Percentiles rank a stretch among this genome's conserved stretches.
phyloP scores from a whole-genome alignment of 257 asterid genomes.

The Ballota nigra region DNA sequence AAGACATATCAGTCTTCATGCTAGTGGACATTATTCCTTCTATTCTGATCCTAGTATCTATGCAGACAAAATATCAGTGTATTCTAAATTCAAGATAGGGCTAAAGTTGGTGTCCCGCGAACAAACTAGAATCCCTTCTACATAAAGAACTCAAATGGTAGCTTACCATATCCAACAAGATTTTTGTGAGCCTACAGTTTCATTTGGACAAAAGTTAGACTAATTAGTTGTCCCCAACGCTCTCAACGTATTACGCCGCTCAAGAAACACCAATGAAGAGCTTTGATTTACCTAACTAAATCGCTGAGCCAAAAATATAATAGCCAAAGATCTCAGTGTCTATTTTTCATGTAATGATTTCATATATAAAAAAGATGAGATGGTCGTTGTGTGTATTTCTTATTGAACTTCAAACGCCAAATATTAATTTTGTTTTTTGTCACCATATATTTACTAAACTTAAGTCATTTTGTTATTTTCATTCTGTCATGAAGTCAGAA shows the following conservation, averaged over 20 bases:
- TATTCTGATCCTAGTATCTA: not conserved
- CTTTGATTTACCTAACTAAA: not conserved
- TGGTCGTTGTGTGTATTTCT: not conserved
- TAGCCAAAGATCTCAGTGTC: not conserved
- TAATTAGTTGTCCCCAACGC: not conserved
- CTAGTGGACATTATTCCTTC: not conserved
- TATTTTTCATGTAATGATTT: not conserved
- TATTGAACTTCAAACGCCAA: not conserved
- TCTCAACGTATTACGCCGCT: not conserved
- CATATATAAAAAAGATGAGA: not conserved
- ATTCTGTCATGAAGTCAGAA: not conserved
- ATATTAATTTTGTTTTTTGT: not conserved
- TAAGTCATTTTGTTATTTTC: not conserved
- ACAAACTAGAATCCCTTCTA: not conserved
- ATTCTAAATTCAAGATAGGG: not conserved
- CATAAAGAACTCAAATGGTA: too few relatives aligned
- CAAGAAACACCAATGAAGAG: not conserved
- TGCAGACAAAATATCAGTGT: not conserved
- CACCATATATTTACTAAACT: not conserved
- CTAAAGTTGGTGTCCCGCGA: not conserved
- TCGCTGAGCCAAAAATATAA: constrained; percentile 5
- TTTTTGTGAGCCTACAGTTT: not conserved
- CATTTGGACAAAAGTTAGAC: not conserved
- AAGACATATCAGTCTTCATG: not conserved
- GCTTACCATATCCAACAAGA: not conserved